Evolutionary conservation across 2,329 filamentous ascomycete genomes (phyloP).

Genomic region (Sporothrix schenckii): DNA sequence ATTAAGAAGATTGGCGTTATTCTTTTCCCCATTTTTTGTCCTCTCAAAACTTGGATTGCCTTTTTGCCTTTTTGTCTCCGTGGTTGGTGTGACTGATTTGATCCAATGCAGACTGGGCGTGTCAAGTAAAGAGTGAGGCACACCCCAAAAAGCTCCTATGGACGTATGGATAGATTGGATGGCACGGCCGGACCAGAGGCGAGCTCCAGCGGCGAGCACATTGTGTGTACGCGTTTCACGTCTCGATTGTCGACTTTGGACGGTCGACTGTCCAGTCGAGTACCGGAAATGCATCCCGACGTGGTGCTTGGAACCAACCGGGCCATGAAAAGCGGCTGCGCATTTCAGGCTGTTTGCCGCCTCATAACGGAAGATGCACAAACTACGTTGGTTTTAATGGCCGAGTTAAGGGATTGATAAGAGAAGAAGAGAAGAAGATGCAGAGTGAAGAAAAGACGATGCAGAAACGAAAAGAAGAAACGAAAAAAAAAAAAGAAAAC

Average conservation of each 20-base stretch:
- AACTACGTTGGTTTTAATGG: not conserved
- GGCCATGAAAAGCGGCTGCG: not conserved
- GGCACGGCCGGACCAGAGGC: conserved; percentile 11
- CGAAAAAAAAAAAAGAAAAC: not conserved
- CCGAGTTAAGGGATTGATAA: no score
- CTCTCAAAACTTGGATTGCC: no score
- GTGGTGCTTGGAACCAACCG: not conserved
- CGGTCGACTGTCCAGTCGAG: no score
- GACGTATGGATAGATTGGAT: not conserved
- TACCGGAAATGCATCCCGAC: no score
- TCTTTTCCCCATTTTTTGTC: not conserved
- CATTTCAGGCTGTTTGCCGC: conserved; percentile 16
- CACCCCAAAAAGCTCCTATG: not conserved
- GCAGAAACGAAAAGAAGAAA: no score
- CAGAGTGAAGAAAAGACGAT: not conserved
- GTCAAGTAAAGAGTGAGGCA: not conserved
- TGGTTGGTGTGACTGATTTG: not conserved
- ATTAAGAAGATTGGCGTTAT: not conserved
- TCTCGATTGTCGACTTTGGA: no score
- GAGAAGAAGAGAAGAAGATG: not conserved
- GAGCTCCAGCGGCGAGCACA: no score
- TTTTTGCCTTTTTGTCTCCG: no score
- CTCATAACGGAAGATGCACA: not conserved
- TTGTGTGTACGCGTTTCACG: not conserved
- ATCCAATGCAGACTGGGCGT: not conserved